phyloP scores from a whole-genome alignment of 2,329 filamentous ascomycete genomes.

The Exserohilum rostratum region DNA sequence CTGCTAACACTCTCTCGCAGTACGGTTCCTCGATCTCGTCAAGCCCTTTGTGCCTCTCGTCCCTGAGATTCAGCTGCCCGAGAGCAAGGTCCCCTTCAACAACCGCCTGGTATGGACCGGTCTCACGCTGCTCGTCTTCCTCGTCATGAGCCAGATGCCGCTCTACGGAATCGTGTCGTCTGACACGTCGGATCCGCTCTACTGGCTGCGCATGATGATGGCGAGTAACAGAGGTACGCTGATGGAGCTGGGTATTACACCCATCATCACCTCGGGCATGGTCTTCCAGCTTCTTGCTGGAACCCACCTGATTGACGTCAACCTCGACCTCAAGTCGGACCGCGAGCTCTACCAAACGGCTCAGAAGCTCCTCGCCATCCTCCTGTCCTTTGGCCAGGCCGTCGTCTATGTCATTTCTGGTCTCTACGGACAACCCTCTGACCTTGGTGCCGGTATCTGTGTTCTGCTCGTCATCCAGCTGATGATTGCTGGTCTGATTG shows the following conservation, averaged over 20 bases:
- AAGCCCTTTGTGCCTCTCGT: conserved; percentile 99
- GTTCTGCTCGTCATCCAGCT: conserved; percentile 98
- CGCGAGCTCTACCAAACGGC: conserved; percentile 99
- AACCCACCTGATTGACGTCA: conserved; percentile 99
- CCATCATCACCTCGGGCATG: conserved; percentile 99
- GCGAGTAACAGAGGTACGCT: conserved; percentile 96
- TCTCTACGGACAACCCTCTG: conserved; percentile 94
- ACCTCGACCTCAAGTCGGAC: conserved; percentile 99
- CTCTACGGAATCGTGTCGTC: conserved; percentile 98
- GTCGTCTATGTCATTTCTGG: conserved; percentile 95
- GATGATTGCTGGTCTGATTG: conserved; percentile 95
- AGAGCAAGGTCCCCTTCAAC: conserved; percentile 99
- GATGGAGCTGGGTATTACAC: conserved; percentile 95
- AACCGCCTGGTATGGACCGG: conserved; percentile 67
- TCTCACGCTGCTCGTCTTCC: conserved; percentile 90
- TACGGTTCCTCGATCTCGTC: conserved; percentile 99
- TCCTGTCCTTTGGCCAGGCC: conserved; percentile 95
- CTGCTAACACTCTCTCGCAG: conserved; percentile 57
- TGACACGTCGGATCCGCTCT: conserved; percentile 91
- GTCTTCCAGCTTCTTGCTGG: conserved; percentile 99
- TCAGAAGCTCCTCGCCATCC: conserved; percentile 90
- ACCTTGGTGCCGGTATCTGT: conserved; percentile 97
- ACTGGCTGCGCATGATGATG: conserved; percentile 99
- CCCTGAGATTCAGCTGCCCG: conserved; percentile 84
- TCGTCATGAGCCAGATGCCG: conserved; percentile 99